Evolutionary conservation across 2,329 filamentous ascomycete species (phyloP), one percentile per base, ranked within the genome.

Genomic region (Phaeoacremonium minimum): DNA sequence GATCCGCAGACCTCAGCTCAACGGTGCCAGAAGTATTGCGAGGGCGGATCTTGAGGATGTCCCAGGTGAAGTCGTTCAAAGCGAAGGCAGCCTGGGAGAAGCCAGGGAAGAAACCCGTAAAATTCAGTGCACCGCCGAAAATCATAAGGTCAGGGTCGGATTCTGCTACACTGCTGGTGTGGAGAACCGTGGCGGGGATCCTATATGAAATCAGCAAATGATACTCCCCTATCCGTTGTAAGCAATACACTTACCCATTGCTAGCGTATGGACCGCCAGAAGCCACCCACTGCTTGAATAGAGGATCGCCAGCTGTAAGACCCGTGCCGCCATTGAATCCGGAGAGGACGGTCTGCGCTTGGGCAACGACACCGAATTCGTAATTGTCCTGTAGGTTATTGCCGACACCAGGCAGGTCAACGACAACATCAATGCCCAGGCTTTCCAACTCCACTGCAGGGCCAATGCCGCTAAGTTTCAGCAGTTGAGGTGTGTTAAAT

Each of bases 231-330:
- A n/a, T n/a, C n/a, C n/a, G n/a, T n/a, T n/a, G n/a, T n/a, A n/a
- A n/a, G n/a, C 28, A 29, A n/a, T 15, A 29, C 28, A 36, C 35
- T 36, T 22, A 32, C 35, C 7, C 5, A 4, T 36, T 36, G 35
- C 28, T 36, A 30, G 35, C 35, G 15, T 22, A 36, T 4, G 29
- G 28, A 12, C 35, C 35, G 39, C 38, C 38, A 44, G 37, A 44
- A 43, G 5, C 60, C 8, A 57, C 49, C 40, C 66, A 60, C 37
- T 65, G 58, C 43, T 64, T 63, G 35, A 76, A 71, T 40, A 61
- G 59, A 43, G 76, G 57, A 36, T 70, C 74, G 2, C 77, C 73
- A 2, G 71, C 71, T 1, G 64, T 63, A 1, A 69, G 60, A 28
- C 71, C 60, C 4, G 59, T 58, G 2, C 76, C 40, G n/a, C n/a